Percentiles rank a stretch among this genome's conserved stretches.
phyloP scores from a whole-genome alignment of 2,329 filamentous ascomycete genomes.

The Endocalyx cinctus region DNA sequence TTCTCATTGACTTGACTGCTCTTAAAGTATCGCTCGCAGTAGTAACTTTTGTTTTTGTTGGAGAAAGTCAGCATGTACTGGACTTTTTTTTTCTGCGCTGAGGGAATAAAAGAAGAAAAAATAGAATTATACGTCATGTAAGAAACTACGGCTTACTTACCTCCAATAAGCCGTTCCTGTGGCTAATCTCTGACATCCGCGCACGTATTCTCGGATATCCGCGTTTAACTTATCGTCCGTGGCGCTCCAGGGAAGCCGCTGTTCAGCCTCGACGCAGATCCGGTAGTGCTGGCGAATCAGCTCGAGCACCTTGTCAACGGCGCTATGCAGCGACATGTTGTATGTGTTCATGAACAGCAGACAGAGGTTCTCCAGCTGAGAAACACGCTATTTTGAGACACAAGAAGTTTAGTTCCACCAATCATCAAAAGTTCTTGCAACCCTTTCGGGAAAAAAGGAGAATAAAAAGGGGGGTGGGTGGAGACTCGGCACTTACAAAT shows the following conservation, averaged over 20 bases:
- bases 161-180: slow-evolving; percentile 26
- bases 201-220: slow-evolving; percentile 21
- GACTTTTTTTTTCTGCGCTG: too few species aligned
- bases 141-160: too few species aligned
- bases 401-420: too few species aligned
- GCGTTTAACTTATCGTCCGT: slow-evolving; percentile 21
- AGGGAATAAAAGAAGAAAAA: too few species aligned
- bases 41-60: slow-evolving; percentile 15
- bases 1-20: slow-evolving; percentile 18
- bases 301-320: slow-evolving; percentile 18
- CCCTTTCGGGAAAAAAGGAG: not conserved
- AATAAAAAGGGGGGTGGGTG: not conserved
- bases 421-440: not conserved
- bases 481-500: slow-evolving; percentile 17
- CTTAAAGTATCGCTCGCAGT: slow-evolving; percentile 23
- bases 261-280: slow-evolving; percentile 21
- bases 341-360: slow-evolving; percentile 24
- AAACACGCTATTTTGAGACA: slow-evolving; percentile 15
- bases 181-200: slow-evolving; percentile 20
- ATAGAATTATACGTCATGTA: too few species aligned
- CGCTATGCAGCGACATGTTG: slow-evolving; percentile 15
- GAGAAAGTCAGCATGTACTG: not conserved
- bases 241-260: slow-evolving; percentile 23
- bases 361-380: slow-evolving; percentile 23
- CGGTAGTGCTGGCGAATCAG: slow-evolving; percentile 25